phyloP scores from a whole-genome alignment of 352 stramenopile species.

The Elongisporangium senticosum region DNA sequence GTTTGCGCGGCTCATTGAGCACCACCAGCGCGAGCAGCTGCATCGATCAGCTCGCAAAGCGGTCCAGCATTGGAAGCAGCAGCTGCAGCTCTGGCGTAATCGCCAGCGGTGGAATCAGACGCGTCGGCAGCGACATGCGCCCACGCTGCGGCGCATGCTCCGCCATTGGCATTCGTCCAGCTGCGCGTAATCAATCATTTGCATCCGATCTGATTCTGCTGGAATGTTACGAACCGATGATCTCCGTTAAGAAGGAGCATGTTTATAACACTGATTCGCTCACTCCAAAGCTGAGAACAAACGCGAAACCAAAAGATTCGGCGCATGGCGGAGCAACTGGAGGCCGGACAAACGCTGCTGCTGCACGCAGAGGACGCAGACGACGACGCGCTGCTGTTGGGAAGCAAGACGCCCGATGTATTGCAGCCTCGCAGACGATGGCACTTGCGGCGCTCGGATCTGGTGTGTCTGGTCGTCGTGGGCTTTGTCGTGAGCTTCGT shows the following conservation, averaged over 20 bases:
- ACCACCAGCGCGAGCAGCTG: conserved; percentile 18
- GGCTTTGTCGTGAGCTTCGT: conserved; percentile 49
- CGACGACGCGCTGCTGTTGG: background rate
- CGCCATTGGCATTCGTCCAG: background rate
- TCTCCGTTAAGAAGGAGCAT: background rate
- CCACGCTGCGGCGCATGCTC: background rate
- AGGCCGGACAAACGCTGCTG: conserved; percentile 6
- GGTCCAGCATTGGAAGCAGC: conserved; percentile 12
- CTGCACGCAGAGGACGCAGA: conserved; percentile 7
- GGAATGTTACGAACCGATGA: background rate
- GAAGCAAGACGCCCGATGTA: background rate
- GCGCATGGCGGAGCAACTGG: background rate
- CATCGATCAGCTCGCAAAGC: conserved; percentile 1
- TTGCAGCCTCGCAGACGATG: conserved; percentile 2
- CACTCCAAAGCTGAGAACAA: background rate
- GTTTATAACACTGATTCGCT: background rate
- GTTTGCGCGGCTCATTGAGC: conserved; percentile 16
- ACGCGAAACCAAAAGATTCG: background rate
- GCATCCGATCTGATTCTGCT: background rate
- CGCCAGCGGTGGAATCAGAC: conserved; percentile 8
- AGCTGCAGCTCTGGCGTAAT: conserved; percentile 11
- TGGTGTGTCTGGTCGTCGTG: conserved; percentile 40
- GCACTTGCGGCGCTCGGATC: conserved; percentile 40
- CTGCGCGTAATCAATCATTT: background rate
- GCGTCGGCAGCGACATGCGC: background rate